These are phyloP conservation scores for Stephania japonica DNA, from an alignment of 164 flowering plant species.

Conservation along the genomic window DNA sequence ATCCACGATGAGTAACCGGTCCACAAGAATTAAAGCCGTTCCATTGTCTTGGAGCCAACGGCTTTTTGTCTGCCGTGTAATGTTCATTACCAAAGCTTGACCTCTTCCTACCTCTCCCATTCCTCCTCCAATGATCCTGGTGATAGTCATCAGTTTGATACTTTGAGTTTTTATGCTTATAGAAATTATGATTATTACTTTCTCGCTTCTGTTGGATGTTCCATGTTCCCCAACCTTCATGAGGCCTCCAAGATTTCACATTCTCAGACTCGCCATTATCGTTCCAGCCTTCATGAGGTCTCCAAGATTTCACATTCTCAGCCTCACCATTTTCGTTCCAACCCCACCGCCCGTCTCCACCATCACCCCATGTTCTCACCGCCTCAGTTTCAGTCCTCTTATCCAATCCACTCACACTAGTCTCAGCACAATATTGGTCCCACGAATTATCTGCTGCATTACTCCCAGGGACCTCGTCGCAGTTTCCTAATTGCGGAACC, in stretches of 20 bases:
- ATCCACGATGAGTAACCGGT: slow-evolving; percentile 17
- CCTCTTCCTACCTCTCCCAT: slow-evolving; percentile 28
- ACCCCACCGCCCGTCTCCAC: slow-evolving; percentile 14
- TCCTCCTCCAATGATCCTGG: slow-evolving; percentile 23
- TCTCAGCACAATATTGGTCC: slow-evolving; percentile 7
- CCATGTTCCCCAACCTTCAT: slow-evolving; percentile 23
- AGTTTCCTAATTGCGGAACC: not conserved
- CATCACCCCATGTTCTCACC: slow-evolving; percentile 23
- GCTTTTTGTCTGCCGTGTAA: slow-evolving; percentile 11
- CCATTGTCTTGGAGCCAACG: slow-evolving; percentile 21
- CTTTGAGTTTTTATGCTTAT: slow-evolving; percentile 34
- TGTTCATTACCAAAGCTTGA: slow-evolving; percentile 22
- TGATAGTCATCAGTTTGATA: slow-evolving; percentile 28
- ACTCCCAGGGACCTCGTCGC: not conserved
- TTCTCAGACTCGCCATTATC: not conserved
- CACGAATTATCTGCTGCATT: slow-evolving; percentile 20
- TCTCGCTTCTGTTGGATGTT: slow-evolving; percentile 33
- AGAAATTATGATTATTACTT: slow-evolving; percentile 19
- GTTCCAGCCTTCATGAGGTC: slow-evolving; percentile 12
- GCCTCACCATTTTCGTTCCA: slow-evolving; percentile 14
- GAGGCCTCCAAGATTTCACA: slow-evolving; percentile 12
- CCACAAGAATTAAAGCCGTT: slow-evolving; percentile 19
- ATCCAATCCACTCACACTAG: slow-evolving; percentile 7
- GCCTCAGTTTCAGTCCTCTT: slow-evolving; percentile 6
- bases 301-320: slow-evolving; percentile 14